Conservation (phyloP, 1,284 basidiomycete genomes). For the Leccinum cinnamomeum region DNA sequence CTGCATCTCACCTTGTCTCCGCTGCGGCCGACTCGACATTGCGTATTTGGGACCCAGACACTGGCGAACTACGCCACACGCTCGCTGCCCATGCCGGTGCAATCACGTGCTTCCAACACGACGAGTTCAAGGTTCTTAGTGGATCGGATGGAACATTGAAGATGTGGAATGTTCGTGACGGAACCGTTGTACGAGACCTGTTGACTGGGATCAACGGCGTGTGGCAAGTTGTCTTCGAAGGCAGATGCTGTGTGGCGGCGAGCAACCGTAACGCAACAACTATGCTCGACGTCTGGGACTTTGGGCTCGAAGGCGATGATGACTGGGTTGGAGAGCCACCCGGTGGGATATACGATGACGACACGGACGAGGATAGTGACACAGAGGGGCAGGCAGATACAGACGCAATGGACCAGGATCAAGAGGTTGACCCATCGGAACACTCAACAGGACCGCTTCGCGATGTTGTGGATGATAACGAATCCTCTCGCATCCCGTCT, state of each 20-base stretch:
- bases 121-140: slow-evolving; percentile 92
- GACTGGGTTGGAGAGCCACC: slow-evolving; percentile 56
- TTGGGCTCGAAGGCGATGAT: slow-evolving; percentile 64
- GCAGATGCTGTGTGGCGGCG: slow-evolving; percentile 89
- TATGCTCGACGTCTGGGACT: slow-evolving; percentile 85
- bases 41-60: slow-evolving; percentile 88
- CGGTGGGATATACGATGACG: slow-evolving; percentile 53
- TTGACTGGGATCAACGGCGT: slow-evolving; percentile 88
- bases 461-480: slow-evolving; percentile 34
- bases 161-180: slow-evolving; percentile 93
- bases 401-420: slow-evolving; percentile 71
- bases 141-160: slow-evolving; percentile 95
- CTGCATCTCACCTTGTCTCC: slow-evolving; percentile 85
- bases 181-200: slow-evolving; percentile 80
- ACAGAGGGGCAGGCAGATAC: slow-evolving; percentile 50
- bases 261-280: slow-evolving; percentile 81
- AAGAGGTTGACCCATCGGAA: slow-evolving; percentile 50
- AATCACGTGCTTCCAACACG: slow-evolving; percentile 97
- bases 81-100: slow-evolving; percentile 89
- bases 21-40: slow-evolving; percentile 93
- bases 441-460: slow-evolving; percentile 45
- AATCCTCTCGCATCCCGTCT: slow-evolving; percentile 23
- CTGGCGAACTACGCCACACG: slow-evolving; percentile 75
- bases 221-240: slow-evolving; percentile 95
- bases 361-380: slow-evolving; percentile 55